Evolutionary conservation across 371 early-diverging fungal genomes (phyloP).

Genomic region (Lichtheimia hyalospora): DNA sequence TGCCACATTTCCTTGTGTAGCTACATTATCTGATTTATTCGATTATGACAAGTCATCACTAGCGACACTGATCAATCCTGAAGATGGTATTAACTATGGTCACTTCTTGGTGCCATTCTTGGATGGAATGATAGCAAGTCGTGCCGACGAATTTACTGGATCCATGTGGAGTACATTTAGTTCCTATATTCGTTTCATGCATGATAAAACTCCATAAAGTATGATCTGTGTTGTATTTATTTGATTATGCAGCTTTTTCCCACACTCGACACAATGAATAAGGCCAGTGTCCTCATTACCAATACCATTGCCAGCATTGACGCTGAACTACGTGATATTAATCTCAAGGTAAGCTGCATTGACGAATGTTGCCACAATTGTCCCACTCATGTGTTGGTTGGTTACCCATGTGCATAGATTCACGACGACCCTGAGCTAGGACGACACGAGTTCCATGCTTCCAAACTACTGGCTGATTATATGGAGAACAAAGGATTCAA

Average conservation of each 20-base stretch:
- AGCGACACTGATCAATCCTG: slow-evolving; percentile 31
- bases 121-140: slow-evolving; percentile 44
- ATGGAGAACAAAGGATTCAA: slow-evolving; percentile 56
- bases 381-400: too few species aligned
- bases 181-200: slow-evolving; percentile 28
- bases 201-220: not conserved
- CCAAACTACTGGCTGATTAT: slow-evolving; percentile 53
- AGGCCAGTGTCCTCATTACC: not conserved
- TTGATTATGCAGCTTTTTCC: too few species aligned
- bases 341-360: slow-evolving; percentile 42
- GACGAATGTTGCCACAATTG: not conserved
- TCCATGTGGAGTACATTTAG: slow-evolving; percentile 37
- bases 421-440: slow-evolving; percentile 64
- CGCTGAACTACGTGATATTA: slow-evolving; percentile 53
- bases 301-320: slow-evolving; percentile 44
- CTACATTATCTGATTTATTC: slow-evolving; percentile 39
- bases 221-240: too few species aligned
- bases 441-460: slow-evolving; percentile 59
- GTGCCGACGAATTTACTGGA: slow-evolving; percentile 28
- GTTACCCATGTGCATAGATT: slow-evolving; percentile 28
- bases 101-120: slow-evolving; percentile 42
- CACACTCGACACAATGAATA: too few species aligned
- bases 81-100: slow-evolving; percentile 31
- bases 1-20: slow-evolving; percentile 37
- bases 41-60: slow-evolving; percentile 23